These are phyloP conservation scores for Yueomyces sp. DNA, from an alignment of 805 yeast genomes.

Conservation along the genomic window DNA sequence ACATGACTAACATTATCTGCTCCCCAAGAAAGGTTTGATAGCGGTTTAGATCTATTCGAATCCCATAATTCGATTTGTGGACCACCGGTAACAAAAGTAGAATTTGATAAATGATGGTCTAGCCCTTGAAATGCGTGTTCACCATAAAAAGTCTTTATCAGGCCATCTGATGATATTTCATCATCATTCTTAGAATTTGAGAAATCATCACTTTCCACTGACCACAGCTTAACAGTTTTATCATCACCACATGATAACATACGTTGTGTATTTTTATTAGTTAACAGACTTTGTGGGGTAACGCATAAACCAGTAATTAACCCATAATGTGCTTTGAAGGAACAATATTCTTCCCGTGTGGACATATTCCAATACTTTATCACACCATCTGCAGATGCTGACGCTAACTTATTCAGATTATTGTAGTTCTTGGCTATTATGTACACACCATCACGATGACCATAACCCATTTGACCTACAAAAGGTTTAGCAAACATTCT, in stretches of 20 bases:
- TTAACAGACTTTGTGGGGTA: slow-evolving; percentile 31
- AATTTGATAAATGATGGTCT: slow-evolving; percentile 72
- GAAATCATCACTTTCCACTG: slow-evolving; percentile 44
- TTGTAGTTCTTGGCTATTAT: slow-evolving; percentile 67
- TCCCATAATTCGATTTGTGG: slow-evolving; percentile 90
- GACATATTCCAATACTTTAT: slow-evolving; percentile 90
- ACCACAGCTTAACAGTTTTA: slow-evolving; percentile 82
- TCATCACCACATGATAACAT: slow-evolving; percentile 83
- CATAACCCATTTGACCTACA: slow-evolving; percentile 85
- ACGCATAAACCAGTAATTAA: slow-evolving; percentile 77
- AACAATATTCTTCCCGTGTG: slow-evolving; percentile 56
- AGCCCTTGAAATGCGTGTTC: slow-evolving; percentile 73
- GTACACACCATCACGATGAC: slow-evolving; percentile 92
- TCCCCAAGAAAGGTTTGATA: slow-evolving; percentile 84
- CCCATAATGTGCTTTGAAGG: slow-evolving; percentile 83
- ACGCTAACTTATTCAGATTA: slow-evolving; percentile 61
- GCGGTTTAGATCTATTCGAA: slow-evolving; percentile 59
- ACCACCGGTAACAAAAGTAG: slow-evolving; percentile 83
- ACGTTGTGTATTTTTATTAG: slow-evolving; percentile 27
- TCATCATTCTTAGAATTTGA: slow-evolving; percentile 14
- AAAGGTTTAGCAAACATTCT: slow-evolving; percentile 97
- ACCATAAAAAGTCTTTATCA: slow-evolving; percentile 69
- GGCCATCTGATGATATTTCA: slow-evolving; percentile 33
- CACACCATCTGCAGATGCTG: slow-evolving; percentile 92
- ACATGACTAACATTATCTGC: slow-evolving; percentile 81